Evolutionary conservation across 2,329 filamentous ascomycete species (phyloP).

Genomic region (Aspergillus thermomutatus): DNA sequence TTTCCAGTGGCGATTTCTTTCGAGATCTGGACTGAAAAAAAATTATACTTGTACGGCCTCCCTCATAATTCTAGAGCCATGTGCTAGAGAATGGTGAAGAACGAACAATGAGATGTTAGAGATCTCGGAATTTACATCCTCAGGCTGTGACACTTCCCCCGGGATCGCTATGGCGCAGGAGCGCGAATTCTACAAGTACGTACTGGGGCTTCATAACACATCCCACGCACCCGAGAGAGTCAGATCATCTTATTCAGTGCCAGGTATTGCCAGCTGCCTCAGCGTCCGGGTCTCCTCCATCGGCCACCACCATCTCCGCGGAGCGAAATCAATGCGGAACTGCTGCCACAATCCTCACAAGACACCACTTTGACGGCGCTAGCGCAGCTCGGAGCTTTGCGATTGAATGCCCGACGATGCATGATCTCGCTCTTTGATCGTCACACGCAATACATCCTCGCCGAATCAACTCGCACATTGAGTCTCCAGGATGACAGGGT

Average conservation of each 20-base stretch:
- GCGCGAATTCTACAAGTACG: constrained; percentile 22
- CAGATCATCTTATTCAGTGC: constrained; percentile 15
- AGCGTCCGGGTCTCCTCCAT: constrained; percentile 14
- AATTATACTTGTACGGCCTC: neutral
- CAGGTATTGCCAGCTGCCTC: constrained; percentile 18
- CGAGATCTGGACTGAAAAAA: neutral
- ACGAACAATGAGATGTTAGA: neutral
- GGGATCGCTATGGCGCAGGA: constrained; percentile 12
- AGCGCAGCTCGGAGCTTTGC: constrained; percentile 48
- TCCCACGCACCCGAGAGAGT: neutral
- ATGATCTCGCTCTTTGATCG: constrained; percentile 53
- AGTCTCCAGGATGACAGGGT: constrained; percentile 29
- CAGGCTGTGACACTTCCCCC: neutral
- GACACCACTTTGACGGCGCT: constrained; percentile 46
- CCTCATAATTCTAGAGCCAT: neutral
- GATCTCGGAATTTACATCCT: neutral
- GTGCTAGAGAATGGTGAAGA: neutral
- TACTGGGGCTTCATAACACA: neutral
- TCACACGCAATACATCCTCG: constrained; percentile 48
- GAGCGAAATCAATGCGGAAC: neutral
- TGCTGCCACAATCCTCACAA: constrained; percentile 24
- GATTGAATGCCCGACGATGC: constrained; percentile 42
- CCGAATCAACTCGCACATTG: constrained; percentile 48
- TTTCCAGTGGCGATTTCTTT: neutral
- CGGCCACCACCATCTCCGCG: constrained; percentile 12